phyloP scores from a whole-genome alignment of 352 stramenopile genomes.

The Globisporangium nunn region DNA sequence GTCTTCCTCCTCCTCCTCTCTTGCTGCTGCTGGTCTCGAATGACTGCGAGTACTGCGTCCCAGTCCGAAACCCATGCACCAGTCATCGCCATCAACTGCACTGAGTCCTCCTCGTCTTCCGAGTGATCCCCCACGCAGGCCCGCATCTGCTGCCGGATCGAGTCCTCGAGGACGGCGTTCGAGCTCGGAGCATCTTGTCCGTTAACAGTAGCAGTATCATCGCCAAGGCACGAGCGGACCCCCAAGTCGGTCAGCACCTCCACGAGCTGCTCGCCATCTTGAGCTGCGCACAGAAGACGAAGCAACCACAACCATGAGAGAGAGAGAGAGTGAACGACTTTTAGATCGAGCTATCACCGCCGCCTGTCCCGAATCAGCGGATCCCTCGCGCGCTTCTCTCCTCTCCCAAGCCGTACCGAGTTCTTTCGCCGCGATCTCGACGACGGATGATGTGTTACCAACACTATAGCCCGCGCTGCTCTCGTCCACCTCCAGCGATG shows the following conservation, averaged over 20 bases:
- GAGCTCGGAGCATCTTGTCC: too few species aligned
- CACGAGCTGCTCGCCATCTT: slow-evolving; percentile 4
- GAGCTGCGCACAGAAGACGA: background rate
- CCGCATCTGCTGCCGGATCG: background rate
- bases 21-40: too few species aligned
- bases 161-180: background rate
- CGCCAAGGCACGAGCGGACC: background rate
- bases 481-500: background rate
- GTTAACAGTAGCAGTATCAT: background rate
- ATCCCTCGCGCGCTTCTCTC: too few species aligned
- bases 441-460: slow-evolving; percentile 5
- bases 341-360: too few species aligned
- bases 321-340: too few species aligned
- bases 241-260: slow-evolving; percentile 6
- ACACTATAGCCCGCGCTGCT: background rate
- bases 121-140: background rate
- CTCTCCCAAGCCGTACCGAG: background rate
- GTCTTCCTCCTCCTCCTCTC: background rate
- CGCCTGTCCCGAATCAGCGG: too few species aligned
- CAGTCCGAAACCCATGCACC: background rate
- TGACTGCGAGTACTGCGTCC: slow-evolving; percentile 2
- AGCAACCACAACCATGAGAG: background rate
- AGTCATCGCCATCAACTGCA: background rate
- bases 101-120: too few species aligned
- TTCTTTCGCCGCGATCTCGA: slow-evolving; percentile 4